phyloP scores from a whole-genome alignment of 805 yeast genomes.

The Maudiozyma saulgeensis region DNA sequence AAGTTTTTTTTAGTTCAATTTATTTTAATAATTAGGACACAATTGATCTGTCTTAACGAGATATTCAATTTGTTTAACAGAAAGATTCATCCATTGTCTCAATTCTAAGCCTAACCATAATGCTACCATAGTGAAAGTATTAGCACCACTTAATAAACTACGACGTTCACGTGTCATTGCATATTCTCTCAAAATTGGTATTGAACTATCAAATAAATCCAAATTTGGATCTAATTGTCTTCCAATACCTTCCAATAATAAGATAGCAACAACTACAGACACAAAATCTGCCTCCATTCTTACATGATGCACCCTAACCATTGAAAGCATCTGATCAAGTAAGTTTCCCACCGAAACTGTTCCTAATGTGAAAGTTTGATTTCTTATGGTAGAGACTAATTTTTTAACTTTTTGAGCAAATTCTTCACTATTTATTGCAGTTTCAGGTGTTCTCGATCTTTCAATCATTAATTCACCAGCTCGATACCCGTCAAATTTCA shows the following conservation, averaged over 20 bases:
- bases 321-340: conserved; percentile 71
- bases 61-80: conserved; percentile 58
- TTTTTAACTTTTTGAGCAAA: conserved; percentile 83
- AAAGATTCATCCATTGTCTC: conserved; percentile 74
- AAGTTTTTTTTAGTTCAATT: neutral
- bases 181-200: conserved; percentile 76
- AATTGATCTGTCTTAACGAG: conserved; percentile 56
- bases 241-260: conserved; percentile 89
- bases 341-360: conserved; percentile 87
- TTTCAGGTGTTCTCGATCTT: conserved; percentile 87
- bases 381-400: conserved; percentile 69
- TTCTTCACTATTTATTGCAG: conserved; percentile 73
- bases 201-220: conserved; percentile 86
- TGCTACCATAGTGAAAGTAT: conserved; percentile 70
- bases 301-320: conserved; percentile 93
- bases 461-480: conserved; percentile 97
- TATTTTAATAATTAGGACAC: conserved; percentile 47
- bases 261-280: conserved; percentile 87
- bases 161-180: conserved; percentile 58
- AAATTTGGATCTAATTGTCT: conserved; percentile 86
- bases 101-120: conserved; percentile 89
- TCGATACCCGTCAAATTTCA: conserved; percentile 84
- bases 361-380: conserved; percentile 86
- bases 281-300: conserved; percentile 96
- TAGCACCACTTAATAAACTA: conserved; percentile 43